These are phyloP conservation scores for Rhexocercosporidium sp. DNA, from an alignment of 2,329 filamentous ascomycete genomes.

Conservation along the genomic window DNA sequence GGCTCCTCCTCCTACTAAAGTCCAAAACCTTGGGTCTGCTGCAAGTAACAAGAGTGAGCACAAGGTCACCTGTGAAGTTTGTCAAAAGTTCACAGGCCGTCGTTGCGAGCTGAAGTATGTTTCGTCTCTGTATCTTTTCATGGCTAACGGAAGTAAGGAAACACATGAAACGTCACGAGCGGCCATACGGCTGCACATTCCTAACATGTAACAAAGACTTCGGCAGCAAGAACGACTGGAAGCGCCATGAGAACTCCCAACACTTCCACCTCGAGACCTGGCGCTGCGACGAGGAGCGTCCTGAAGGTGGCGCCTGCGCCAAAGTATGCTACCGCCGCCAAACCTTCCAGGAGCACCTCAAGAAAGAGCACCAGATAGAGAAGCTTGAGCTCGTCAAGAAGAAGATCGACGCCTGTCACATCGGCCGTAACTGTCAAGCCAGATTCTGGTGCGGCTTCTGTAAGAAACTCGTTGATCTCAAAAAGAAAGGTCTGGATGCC, in stretches of 20 bases:
- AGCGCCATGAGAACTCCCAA: constrained; percentile 83
- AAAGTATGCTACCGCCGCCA: constrained; percentile 63
- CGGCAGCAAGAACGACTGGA: constrained; percentile 95
- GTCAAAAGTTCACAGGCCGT: constrained; percentile 54
- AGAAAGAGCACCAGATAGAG: constrained; percentile 41
- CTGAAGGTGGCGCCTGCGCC: constrained; percentile 52
- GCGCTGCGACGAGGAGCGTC: constrained; percentile 62
- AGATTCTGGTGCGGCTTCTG: constrained; percentile 93
- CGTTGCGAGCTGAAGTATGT: constrained; percentile 63
- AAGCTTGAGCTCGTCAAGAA: constrained; percentile 41
- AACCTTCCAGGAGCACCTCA: constrained; percentile 66
- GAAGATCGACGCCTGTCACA: constrained; percentile 58
- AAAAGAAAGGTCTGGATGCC: constrained; percentile 55
- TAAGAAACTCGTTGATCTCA: constrained; percentile 53
- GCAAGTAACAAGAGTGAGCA: constrained; percentile 39
- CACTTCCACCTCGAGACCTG: constrained; percentile 76
- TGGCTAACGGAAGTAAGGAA: constrained; percentile 60
- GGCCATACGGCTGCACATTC: constrained; percentile 84
- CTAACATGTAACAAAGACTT: constrained; percentile 72
- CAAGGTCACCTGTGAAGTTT: constrained; percentile 46
- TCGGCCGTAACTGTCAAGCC: constrained; percentile 67
- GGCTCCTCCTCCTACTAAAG: constrained; percentile 25
- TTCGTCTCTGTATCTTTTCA: neutral
- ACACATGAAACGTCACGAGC: constrained; percentile 80
- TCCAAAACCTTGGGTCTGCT: constrained; percentile 34